These are phyloP conservation scores for Nigrospora osmanthi DNA, from an alignment of 2,329 filamentous ascomycete genomes.

Conservation along the genomic window DNA sequence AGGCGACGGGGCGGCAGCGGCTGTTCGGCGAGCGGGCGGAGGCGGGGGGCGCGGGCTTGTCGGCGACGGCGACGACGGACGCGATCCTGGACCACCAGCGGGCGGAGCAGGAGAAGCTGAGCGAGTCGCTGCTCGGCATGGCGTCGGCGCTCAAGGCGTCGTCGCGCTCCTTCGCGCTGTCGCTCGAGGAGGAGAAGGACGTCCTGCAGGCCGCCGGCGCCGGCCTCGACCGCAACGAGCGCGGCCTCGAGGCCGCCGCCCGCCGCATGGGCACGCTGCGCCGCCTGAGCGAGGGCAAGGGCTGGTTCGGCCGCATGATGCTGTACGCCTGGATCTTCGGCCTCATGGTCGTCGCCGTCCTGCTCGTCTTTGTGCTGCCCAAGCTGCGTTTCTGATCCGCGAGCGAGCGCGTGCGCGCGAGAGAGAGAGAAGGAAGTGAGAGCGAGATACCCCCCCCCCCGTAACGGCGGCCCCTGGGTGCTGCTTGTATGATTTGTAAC, in stretches of 20 bases:
- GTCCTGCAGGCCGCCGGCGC: conserved; percentile 63
- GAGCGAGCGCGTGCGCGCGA: too few species aligned
- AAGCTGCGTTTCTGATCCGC: conserved; percentile 82
- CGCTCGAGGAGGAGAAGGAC: conserved; percentile 65
- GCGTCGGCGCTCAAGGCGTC: conserved; percentile 70
- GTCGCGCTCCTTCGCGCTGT: conserved; percentile 61
- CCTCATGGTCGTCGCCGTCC: conserved; percentile 67
- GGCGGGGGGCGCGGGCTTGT: conserved; percentile 20
- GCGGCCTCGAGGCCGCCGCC: conserved; percentile 68
- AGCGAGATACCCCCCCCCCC: too few species aligned
- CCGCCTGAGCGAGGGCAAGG: conserved; percentile 79
- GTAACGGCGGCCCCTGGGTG: too few species aligned
- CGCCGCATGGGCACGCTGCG: conserved; percentile 69
- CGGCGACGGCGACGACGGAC: conserved; percentile 52
- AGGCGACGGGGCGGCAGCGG: conserved; percentile 25
- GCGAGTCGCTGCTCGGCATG: conserved; percentile 72
- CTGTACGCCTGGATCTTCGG: conserved; percentile 79
- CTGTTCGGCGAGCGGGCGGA: conserved; percentile 33
- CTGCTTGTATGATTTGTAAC: too few species aligned
- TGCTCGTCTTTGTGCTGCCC: conserved; percentile 79
- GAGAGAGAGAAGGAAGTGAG: neutral
- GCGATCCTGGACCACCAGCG: conserved; percentile 69
- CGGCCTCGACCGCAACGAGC: conserved; percentile 69
- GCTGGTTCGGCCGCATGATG: conserved; percentile 78
- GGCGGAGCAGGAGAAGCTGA: conserved; percentile 74